These are phyloP conservation scores for Saccharomycopsis fodiens DNA, from an alignment of 805 yeast species.

Conservation along the genomic window DNA sequence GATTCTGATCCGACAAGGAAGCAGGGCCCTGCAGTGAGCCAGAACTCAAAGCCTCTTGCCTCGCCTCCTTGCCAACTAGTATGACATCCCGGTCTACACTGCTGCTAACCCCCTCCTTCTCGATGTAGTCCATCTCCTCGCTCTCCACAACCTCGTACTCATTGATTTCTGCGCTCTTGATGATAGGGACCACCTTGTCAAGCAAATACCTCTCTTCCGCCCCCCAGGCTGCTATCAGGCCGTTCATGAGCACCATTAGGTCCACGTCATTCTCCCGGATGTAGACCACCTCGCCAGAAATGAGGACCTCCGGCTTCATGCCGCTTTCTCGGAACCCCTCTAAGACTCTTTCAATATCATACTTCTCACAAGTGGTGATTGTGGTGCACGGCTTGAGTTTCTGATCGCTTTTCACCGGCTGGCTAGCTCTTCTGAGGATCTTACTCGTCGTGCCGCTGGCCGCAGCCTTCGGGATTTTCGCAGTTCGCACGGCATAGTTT, in stretches of 20 bases:
- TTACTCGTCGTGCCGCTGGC: background rate
- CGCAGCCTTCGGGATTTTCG: background rate
- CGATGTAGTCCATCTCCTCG: conserved; percentile 82
- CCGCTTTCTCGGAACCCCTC: conserved; percentile 32
- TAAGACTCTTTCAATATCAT: conserved; percentile 45
- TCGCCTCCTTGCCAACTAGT: conserved; percentile 46
- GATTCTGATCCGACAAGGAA: conserved; percentile 36
- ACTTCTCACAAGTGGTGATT: conserved; percentile 64
- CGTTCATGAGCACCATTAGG: conserved; percentile 63
- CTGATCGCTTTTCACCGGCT: background rate
- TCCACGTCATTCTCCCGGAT: conserved; percentile 35
- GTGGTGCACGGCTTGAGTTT: conserved; percentile 47
- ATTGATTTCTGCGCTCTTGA: conserved; percentile 41
- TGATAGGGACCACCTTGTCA: conserved; percentile 42
- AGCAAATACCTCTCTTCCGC: conserved; percentile 47
- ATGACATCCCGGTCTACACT: conserved; percentile 59
- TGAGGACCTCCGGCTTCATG: conserved; percentile 31
- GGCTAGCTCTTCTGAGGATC: background rate
- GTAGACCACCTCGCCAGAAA: conserved; percentile 63
- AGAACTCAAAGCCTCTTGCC: conserved; percentile 12
- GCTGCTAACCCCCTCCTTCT: conserved; percentile 23
- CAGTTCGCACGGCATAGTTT: no score
- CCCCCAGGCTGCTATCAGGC: conserved; percentile 83
- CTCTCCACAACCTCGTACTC: conserved; percentile 50
- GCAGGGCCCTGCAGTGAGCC: no score